Evolutionary conservation across 2,329 filamentous ascomycete genomes (phyloP), one percentile per base, ranked within the genome.

Genomic region (Fusarium coffeatum): DNA sequence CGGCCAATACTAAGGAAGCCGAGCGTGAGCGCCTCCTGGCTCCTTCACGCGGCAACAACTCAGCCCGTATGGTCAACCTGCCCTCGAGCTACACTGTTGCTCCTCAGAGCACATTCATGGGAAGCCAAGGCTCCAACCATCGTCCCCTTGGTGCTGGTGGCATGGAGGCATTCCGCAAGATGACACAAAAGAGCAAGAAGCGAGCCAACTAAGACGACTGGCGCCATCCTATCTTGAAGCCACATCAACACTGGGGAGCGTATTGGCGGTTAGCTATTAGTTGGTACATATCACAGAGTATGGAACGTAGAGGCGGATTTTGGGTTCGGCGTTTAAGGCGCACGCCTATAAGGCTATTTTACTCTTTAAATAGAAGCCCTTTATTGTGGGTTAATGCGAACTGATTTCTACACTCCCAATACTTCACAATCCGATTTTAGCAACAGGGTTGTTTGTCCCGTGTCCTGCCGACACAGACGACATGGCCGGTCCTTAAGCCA

Each of bases 181-280:
- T 91, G 85, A 89, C 87, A 12, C 85, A 88, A 74, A 90, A 88
- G 79, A 84, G 84, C 67, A 90, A 89, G 82, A 88, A 87, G 81
- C 76, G 76, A 68, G 69, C 71, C 18, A 57, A 48, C 46, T 74
- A 63, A 68, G 30, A 27, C 13, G 27, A 5, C 12, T 23, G 13
- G 15, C 8, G 42, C 22, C 20, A n/a, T 27, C 12, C 37, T 43
- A 25, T 30, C 37, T 42, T 32, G 16, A 30, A 27, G 37, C 60
- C 50, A 22, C 25, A 54, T 41, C 25, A 55, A 40, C 45, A 22
- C 41, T 27, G 48, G 65, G 28, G 48, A 46, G 49, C 34, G 55
- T 54, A 25, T 30, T 42, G 37, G 59, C 47, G 72, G 72, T 65
- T 72, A 65, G 60, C 55, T 74, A 71, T 62, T 61, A 46, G 59